Percentiles rank a stretch among this genome's conserved stretches.
Conservation (phyloP, 192 early-diverging fungal genomes). For the Funneliformis mosseae region DNA sequence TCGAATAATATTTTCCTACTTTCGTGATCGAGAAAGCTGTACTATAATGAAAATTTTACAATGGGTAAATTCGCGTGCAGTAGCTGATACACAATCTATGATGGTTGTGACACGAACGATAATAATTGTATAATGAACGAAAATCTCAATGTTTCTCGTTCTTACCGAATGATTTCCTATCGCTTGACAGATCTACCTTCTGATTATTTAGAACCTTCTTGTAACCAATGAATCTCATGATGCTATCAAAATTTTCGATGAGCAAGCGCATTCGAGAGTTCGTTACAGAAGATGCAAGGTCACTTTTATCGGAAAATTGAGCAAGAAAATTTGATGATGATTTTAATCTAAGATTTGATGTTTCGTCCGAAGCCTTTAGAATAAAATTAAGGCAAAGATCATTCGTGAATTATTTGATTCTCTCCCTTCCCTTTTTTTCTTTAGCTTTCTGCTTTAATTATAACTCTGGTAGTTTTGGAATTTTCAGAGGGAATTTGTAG, state of each 20-base stretch:
- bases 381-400: conserved; percentile 5
- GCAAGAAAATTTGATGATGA: conserved; percentile 16
- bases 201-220: background rate
- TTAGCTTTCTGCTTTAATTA: background rate
- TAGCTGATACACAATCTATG: no score
- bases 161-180: background rate
- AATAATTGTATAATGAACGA: background rate
- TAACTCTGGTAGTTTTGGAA: background rate
- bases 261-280: background rate
- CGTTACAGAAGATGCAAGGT: conserved; percentile 9
- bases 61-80: background rate
- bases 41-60: background rate
- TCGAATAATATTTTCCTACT: no score
- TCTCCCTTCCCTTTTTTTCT: background rate
- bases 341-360: conserved; percentile 9
- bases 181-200: background rate
- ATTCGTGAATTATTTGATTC: background rate
- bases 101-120: background rate
- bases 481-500: background rate
- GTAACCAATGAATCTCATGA: background rate
- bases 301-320: conserved; percentile 4
- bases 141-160: background rate
- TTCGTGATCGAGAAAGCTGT: no score
- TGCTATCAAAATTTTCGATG: conserved; percentile 11
- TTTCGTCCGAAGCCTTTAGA: conserved; percentile 9